Percentiles rank a stretch among this genome's conserved stretches.
phyloP scores from a whole-genome alignment of 805 yeast genomes.

The Myxozyma udenii region DNA sequence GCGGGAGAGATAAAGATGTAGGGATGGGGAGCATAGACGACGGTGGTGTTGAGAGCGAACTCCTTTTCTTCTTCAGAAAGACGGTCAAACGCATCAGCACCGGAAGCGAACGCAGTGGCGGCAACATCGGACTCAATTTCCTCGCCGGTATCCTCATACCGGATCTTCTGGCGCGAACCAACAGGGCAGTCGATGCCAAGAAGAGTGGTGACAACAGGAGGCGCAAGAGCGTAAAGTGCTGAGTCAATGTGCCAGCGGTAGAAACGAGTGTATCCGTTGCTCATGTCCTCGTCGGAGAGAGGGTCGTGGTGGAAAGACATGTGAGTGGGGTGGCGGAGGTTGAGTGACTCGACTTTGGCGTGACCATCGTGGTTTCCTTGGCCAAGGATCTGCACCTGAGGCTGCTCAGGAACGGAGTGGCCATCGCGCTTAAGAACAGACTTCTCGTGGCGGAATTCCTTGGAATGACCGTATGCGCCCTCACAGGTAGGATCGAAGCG shows the following conservation, averaged over 20 bases:
- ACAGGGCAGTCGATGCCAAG: constrained; percentile 78
- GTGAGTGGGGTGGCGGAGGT: constrained; percentile 80
- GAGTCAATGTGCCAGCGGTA: constrained; percentile 95
- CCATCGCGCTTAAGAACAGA: constrained; percentile 80
- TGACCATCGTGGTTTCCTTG: constrained; percentile 63
- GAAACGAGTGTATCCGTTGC: constrained; percentile 65
- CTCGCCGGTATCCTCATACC: constrained; percentile 66
- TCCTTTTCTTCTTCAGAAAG: constrained; percentile 68
- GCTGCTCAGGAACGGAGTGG: constrained; percentile 71
- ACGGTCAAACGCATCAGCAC: constrained; percentile 69
- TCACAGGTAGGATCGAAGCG: constrained; percentile 70
- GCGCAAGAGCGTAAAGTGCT: constrained; percentile 79
- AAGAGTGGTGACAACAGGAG: constrained; percentile 82
- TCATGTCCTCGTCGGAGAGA: constrained; percentile 61
- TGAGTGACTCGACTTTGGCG: constrained; percentile 55
- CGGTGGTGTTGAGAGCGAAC: constrained; percentile 71
- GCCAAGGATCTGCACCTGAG: constrained; percentile 88
- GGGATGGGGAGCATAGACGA: constrained; percentile 90
- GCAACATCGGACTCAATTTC: constrained; percentile 70
- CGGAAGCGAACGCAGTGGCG: constrained; percentile 85
- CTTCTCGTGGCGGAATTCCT: constrained; percentile 61
- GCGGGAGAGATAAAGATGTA: constrained; percentile 80
- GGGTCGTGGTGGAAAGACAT: constrained; percentile 70
- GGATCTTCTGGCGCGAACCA: constrained; percentile 50
- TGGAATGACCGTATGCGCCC: constrained; percentile 83